phyloP scores from a whole-genome alignment of 345 rosid species.

The Gossypium anomalum region DNA sequence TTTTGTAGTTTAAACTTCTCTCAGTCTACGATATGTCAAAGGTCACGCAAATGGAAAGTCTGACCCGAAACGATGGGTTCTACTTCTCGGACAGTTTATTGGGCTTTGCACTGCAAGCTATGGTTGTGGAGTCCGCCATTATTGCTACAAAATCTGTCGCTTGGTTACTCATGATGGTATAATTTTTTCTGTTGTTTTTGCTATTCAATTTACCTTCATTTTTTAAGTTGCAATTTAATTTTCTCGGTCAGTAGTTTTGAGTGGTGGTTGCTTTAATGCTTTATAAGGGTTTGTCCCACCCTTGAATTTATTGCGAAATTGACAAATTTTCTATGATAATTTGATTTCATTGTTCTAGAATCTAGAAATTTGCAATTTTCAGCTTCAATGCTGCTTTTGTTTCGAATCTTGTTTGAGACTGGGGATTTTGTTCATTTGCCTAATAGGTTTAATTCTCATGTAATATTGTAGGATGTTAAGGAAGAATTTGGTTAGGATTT shows the following conservation, averaged over 20 bases:
- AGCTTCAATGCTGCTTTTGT: not conserved
- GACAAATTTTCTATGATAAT: not conserved
- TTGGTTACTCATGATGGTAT: constrained; percentile 39
- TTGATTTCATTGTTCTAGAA: not conserved
- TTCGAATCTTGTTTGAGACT: not conserved
- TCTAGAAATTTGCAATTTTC: not conserved
- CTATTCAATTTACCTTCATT: not conserved
- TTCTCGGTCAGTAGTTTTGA: not conserved
- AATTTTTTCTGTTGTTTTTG: not conserved
- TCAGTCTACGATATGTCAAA: not conserved
- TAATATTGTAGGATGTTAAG: not conserved
- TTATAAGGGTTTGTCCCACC: not conserved
- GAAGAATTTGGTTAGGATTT: not conserved
- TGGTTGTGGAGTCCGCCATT: constrained; percentile 32
- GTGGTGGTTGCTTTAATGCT: not conserved
- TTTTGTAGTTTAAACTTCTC: not conserved
- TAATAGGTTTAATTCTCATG: not conserved
- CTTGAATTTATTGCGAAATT: not conserved
- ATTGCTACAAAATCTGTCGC: constrained; percentile 29
- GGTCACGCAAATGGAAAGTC: constrained; percentile 22
- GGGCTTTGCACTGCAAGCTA: constrained; percentile 28
- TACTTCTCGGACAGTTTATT: constrained; percentile 13
- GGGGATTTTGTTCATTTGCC: not conserved
- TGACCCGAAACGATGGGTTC: constrained; percentile 20
- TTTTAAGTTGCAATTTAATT: not conserved